These are phyloP conservation scores for Pyrenophora teres DNA, from an alignment of 2,329 filamentous ascomycete species.

Conservation along the genomic window DNA sequence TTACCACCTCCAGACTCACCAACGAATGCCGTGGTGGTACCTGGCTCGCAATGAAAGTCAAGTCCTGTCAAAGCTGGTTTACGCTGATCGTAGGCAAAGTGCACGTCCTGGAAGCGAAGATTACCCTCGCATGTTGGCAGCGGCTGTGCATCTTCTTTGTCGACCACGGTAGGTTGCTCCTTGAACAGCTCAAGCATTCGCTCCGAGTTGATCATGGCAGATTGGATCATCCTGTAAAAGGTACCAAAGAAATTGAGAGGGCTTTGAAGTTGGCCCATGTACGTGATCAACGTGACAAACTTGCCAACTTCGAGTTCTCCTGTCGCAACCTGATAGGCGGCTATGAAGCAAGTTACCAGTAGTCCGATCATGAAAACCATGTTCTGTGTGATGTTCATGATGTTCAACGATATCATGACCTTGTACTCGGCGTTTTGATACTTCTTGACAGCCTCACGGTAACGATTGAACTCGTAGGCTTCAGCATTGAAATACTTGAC, in stretches of 20 bases:
- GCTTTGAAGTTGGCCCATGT: constrained; percentile 73
- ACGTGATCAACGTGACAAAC: constrained; percentile 73
- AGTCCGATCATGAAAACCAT: constrained; percentile 67
- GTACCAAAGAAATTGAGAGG: constrained; percentile 81
- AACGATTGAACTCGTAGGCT: constrained; percentile 62
- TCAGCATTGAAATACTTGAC: constrained; percentile 70
- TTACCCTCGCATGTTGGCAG: constrained; percentile 75
- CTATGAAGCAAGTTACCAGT: constrained; percentile 70
- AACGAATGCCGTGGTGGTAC: constrained; percentile 93
- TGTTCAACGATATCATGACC: constrained; percentile 61
- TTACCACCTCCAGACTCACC: constrained; percentile 97
- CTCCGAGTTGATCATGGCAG: constrained; percentile 96
- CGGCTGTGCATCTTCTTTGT: constrained; percentile 67
- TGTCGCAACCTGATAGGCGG: constrained; percentile 71
- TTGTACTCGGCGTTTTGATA: constrained; percentile 64
- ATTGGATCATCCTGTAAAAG: constrained; percentile 95
- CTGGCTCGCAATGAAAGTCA: constrained; percentile 82
- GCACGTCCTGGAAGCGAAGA: constrained; percentile 84
- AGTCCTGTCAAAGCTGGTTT: constrained; percentile 84
- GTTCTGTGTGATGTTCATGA: constrained; percentile 66
- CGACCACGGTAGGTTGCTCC: constrained; percentile 88
- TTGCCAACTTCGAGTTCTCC: constrained; percentile 65
- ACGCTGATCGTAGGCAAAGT: constrained; percentile 86
- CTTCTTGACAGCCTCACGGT: constrained; percentile 59
- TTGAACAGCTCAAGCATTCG: constrained; percentile 95